Conservation (phyloP, 805 yeast species). For the Zygotorulaspora danielsina region DNA sequence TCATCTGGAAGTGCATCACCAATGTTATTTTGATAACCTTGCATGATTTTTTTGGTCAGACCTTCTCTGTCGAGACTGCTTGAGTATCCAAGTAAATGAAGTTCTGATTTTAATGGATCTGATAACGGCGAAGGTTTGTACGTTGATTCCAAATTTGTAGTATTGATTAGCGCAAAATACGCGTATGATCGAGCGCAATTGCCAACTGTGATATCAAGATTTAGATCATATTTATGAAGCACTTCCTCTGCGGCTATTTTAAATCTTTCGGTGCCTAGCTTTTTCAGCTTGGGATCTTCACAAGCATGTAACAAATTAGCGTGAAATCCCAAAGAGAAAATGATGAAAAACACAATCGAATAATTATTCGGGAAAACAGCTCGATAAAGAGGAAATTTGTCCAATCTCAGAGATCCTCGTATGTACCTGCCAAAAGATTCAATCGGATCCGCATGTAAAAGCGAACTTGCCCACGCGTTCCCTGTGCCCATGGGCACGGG, state of each 20-base stretch:
- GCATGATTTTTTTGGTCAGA: conserved; percentile 21
- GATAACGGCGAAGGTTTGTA: conserved; percentile 34
- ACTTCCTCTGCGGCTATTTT: conserved; percentile 59
- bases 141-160: conserved; percentile 28
- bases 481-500: conserved; percentile 81
- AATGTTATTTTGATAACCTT: conserved; percentile 25
- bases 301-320: conserved; percentile 80
- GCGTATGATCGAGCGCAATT: conserved; percentile 14
- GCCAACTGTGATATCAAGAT: conserved; percentile 15
- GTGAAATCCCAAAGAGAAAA: conserved; percentile 81
- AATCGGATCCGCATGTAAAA: conserved; percentile 40
- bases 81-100: conserved; percentile 28
- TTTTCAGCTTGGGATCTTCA: conserved; percentile 62
- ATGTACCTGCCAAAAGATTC: conserved; percentile 39
- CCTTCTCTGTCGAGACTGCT: conserved; percentile 11
- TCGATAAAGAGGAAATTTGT: conserved; percentile 34
- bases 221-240: conserved; percentile 38
- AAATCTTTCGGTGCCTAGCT: conserved; percentile 64
- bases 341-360: conserved; percentile 46
- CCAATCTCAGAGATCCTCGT: conserved; percentile 9
- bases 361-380: conserved; percentile 32
- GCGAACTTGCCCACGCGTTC: conserved; percentile 68
- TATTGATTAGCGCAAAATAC: conserved; percentile 30
- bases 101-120: conserved; percentile 19
- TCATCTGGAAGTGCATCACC: conserved; percentile 13